phyloP scores from a whole-genome alignment of 495 filamentous ascomycete genomes.

The Neurospora pannonica region DNA sequence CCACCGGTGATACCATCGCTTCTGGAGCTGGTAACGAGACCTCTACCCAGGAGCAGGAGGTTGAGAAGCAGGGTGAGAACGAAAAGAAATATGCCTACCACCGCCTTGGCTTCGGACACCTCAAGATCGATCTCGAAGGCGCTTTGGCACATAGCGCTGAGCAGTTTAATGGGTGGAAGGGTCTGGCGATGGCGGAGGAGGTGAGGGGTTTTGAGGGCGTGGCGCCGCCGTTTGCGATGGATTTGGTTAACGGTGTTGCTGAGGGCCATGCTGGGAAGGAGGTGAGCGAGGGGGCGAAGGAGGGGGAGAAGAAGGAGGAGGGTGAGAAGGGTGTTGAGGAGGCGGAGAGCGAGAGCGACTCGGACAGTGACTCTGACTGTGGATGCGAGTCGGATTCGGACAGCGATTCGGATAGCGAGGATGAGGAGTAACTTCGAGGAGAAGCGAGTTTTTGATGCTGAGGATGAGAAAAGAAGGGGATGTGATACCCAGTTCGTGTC shows the following conservation, averaged over 20 bases:
- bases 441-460: too few relatives aligned
- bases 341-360: neutral
- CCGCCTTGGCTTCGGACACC: neutral
- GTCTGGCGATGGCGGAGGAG: neutral
- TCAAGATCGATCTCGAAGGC: neutral
- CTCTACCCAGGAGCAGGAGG: neutral
- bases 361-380: neutral
- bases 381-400: neutral
- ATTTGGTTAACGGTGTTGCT: neutral
- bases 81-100: neutral
- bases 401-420: neutral
- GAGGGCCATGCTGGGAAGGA: neutral
- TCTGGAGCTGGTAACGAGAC: neutral
- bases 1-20: rapidly evolving
- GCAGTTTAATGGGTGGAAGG: neutral
- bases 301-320: neutral
- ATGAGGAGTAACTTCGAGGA: neutral
- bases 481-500: neutral
- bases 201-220: neutral
- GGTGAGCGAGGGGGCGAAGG: neutral
- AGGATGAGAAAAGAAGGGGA: neutral
- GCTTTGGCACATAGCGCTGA: neutral
- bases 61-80: neutral
- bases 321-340: neutral
- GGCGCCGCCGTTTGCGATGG: neutral